A percentile compares a stretch with the other conserved stretches of the same genome.
Conservation (phyloP, 2,329 filamentous ascomycete species). For the Didymella pinodella region DNA sequence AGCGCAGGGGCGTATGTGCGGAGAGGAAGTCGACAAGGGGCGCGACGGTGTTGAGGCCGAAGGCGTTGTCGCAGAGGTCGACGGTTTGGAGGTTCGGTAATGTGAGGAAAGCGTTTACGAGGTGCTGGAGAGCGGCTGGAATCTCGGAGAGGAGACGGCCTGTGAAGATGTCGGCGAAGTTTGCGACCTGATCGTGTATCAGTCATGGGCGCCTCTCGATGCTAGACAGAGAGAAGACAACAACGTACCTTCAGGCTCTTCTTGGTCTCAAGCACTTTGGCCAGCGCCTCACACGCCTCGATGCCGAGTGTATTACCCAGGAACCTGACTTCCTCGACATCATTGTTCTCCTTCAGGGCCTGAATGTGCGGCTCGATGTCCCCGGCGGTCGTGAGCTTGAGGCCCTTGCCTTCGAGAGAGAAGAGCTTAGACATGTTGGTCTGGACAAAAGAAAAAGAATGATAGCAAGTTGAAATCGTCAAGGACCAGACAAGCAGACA, state of each 20-base stretch:
- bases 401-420: slow-evolving; percentile 87
- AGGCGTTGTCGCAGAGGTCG: slow-evolving; percentile 97
- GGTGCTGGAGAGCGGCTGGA: slow-evolving; percentile 82
- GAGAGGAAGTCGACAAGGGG: slow-evolving; percentile 92
- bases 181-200: slow-evolving; percentile 67
- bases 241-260: slow-evolving; percentile 74
- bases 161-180: slow-evolving; percentile 97
- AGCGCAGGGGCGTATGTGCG: slow-evolving; percentile 86
- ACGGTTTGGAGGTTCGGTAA: slow-evolving; percentile 87
- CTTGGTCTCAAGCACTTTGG: slow-evolving; percentile 83
- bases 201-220: slow-evolving; percentile 12
- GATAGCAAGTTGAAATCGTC: background rate
- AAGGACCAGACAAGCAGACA: slow-evolving; percentile 1
- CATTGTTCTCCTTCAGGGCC: slow-evolving; percentile 72
- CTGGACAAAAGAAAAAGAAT: slow-evolving; percentile 9
- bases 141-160: slow-evolving; percentile 93
- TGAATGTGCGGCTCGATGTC: slow-evolving; percentile 87
- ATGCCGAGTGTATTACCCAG: slow-evolving; percentile 93
- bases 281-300: slow-evolving; percentile 84
- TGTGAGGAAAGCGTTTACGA: slow-evolving; percentile 86
- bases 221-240: slow-evolving; percentile 4
- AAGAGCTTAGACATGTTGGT: slow-evolving; percentile 71
- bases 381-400: slow-evolving; percentile 89
- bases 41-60: slow-evolving; percentile 92
- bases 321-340: slow-evolving; percentile 85